Percentiles rank a stretch among this genome's conserved stretches.
phyloP scores from a whole-genome alignment of 805 yeast genomes.

The Wickerhamomyces queroliae region DNA sequence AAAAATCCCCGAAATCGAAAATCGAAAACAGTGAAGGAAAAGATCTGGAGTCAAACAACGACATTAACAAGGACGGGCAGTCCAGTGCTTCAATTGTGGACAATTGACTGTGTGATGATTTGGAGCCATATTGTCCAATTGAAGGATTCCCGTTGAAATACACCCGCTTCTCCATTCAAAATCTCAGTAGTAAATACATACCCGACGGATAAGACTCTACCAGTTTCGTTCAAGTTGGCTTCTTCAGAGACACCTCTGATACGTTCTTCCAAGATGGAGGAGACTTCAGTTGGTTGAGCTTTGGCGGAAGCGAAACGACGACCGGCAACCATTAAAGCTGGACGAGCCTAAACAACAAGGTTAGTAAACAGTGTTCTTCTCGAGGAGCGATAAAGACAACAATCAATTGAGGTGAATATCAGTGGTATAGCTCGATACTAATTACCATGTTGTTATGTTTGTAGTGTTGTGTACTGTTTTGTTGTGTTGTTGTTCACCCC shows the following conservation, averaged over 20 bases:
- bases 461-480: no score
- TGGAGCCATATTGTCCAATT: no score
- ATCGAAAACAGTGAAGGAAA: not conserved
- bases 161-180: not conserved
- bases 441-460: no score
- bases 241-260: constrained; percentile 98
- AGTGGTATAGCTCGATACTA: no score
- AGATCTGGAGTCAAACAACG: not conserved
- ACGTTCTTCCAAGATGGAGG: constrained; percentile 97
- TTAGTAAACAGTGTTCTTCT: constrained; percentile 14
- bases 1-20: constrained; percentile 2
- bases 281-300: constrained; percentile 99
- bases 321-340: constrained; percentile 55
- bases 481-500: no score
- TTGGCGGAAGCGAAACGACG: constrained; percentile 86
- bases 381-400: no score
- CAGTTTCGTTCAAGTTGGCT: constrained; percentile 97
- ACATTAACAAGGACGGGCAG: not conserved
- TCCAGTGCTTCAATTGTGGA: no score
- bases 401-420: no score
- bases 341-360: constrained; percentile 55
- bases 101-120: no score
- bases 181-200: constrained; percentile 33
- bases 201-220: constrained; percentile 98
- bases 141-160: no score